Evolutionary conservation across 1,139 yeast genomes (phyloP).

Genomic region (Hyphopichia burtonii): DNA sequence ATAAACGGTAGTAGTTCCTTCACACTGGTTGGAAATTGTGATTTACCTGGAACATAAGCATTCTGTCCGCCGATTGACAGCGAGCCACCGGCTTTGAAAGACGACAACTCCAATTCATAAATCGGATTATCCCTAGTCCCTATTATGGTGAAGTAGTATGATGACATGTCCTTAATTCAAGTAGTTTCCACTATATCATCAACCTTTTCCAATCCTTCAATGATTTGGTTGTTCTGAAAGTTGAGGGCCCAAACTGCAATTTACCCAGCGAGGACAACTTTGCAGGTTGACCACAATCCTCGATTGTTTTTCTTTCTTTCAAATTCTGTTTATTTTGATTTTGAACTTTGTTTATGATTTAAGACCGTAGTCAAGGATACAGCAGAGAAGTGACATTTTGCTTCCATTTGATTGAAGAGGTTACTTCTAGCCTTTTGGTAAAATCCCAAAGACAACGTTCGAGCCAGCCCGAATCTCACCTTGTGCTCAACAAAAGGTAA

Average conservation of each 20-base stretch:
- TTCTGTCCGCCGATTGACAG: constrained; percentile 4
- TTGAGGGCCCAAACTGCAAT: not conserved
- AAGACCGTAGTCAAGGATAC: not conserved
- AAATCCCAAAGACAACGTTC: not conserved
- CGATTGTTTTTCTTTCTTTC: too few relatives aligned
- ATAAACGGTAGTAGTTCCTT: constrained; percentile 85
- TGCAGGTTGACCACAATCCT: constrained; percentile 4
- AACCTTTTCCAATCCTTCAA: too few relatives aligned
- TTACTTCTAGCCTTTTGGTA: not conserved
- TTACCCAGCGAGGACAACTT: not conserved
- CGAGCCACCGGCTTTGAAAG: constrained; percentile 43
- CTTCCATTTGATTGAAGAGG: not conserved
- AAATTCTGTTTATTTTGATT: not conserved
- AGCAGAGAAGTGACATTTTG: not conserved
- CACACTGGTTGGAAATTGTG: constrained; percentile 67
- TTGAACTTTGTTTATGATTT: not conserved
- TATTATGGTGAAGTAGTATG: constrained; percentile 83
- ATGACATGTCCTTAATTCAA: constrained; percentile 34
- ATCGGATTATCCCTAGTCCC: constrained; percentile 87
- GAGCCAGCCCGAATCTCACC: not conserved
- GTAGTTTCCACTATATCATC: too few relatives aligned
- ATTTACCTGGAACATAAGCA: constrained; percentile 58
- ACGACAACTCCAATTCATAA: constrained; percentile 84
- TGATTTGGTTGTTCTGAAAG: too few relatives aligned
- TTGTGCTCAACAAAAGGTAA: too few relatives aligned